These are phyloP conservation scores for Rutstroemia sp. DNA, from an alignment of 2,329 filamentous ascomycete genomes.

Conservation along the genomic window DNA sequence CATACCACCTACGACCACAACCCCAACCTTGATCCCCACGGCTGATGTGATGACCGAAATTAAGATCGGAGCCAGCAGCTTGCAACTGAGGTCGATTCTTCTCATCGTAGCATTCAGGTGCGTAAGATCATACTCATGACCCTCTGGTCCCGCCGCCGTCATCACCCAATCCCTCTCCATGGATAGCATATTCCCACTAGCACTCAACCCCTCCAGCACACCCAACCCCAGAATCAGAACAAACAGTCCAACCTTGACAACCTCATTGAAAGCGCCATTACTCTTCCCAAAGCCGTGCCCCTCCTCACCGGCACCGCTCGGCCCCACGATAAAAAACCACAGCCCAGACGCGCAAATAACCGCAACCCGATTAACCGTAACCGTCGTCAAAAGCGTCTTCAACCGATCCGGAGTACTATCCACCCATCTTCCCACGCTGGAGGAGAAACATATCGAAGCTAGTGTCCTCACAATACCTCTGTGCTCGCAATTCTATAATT, in stretches of 20 bases:
- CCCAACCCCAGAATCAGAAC: slow-evolving; percentile 32
- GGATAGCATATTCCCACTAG: slow-evolving; percentile 36
- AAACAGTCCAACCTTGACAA: slow-evolving; percentile 30
- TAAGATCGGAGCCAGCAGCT: slow-evolving; percentile 44
- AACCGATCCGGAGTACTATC: slow-evolving; percentile 34
- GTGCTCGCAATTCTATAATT: neutral
- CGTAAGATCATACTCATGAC: slow-evolving; percentile 33
- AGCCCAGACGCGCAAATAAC: slow-evolving; percentile 35
- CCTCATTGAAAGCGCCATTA: neutral
- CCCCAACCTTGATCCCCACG: slow-evolving; percentile 35
- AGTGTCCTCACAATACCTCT: slow-evolving; percentile 32
- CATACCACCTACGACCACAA: slow-evolving; percentile 38
- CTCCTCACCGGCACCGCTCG: neutral
- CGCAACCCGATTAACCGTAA: slow-evolving; percentile 34
- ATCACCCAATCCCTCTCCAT: slow-evolving; percentile 42
- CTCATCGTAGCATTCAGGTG: slow-evolving; percentile 47
- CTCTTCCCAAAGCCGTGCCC: neutral
- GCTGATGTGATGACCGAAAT: slow-evolving; percentile 40
- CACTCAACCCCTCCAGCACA: slow-evolving; percentile 36
- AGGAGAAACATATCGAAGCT: slow-evolving; percentile 36
- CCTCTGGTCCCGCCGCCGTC: slow-evolving; percentile 29
- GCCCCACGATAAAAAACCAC: slow-evolving; percentile 32
- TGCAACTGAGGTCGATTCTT: slow-evolving; percentile 50
- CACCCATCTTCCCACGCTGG: slow-evolving; percentile 36
- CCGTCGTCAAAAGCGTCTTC: slow-evolving; percentile 35